phyloP scores from a whole-genome alignment of 2,329 filamentous ascomycete species.

The Cladosporium velox region DNA sequence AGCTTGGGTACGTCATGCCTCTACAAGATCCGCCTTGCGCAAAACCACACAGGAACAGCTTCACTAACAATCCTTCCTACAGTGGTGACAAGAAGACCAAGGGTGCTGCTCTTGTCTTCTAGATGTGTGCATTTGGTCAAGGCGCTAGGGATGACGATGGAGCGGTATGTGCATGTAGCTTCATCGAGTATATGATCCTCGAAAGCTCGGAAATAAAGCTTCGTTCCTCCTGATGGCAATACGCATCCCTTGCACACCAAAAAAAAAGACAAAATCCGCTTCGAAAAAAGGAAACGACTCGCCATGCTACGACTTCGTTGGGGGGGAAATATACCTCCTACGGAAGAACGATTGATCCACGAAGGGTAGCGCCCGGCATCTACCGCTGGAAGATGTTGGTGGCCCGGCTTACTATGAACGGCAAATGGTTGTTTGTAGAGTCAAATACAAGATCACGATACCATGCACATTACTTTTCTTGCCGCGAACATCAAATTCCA shows the following conservation, averaged over 20 bases:
- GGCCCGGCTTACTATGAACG: neutral
- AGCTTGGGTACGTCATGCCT: constrained; percentile 77
- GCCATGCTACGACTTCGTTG: neutral
- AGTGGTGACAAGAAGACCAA: constrained; percentile 99
- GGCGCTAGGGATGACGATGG: constrained; percentile 22
- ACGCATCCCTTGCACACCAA: neutral
- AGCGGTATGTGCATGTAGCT: constrained; percentile 22
- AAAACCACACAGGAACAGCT: constrained; percentile 31
- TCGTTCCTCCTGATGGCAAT: constrained; percentile 15
- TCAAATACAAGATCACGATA: constrained; percentile 12
- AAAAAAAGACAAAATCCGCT: neutral
- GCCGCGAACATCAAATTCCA: too few relatives aligned
- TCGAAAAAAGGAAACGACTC: constrained; percentile 7
- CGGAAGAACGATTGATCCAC: neutral
- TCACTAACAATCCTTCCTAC: constrained; percentile 43
- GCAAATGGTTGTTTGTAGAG: constrained; percentile 6
- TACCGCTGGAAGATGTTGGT: constrained; percentile 7
- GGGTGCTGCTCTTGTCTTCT: constrained; percentile 99
- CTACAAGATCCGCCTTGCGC: neutral
- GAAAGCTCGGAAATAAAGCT: constrained; percentile 21
- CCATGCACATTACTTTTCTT: neutral
- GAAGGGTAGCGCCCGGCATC: constrained; percentile 4
- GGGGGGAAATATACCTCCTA: neutral
- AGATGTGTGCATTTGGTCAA: constrained; percentile 41
- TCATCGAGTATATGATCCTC: constrained; percentile 21